phyloP scores from a whole-genome alignment of 306 rosid species.

The Erythrophleum fordii region DNA sequence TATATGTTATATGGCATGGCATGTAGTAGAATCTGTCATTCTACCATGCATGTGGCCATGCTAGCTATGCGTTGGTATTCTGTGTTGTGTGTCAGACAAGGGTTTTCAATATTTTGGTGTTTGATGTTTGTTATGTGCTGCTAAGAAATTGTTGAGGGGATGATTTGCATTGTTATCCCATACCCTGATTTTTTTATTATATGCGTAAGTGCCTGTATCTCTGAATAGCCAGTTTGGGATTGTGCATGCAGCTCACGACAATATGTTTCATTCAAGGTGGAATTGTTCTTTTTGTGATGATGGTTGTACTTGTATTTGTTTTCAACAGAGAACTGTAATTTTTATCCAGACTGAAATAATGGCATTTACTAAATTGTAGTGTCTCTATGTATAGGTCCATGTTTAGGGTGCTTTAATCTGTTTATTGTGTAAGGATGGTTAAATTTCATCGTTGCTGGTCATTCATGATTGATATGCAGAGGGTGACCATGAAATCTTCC shows the following conservation, averaged over 20 bases:
- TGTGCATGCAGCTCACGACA: not conserved
- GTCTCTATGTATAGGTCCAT: not conserved
- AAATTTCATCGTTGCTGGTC: not conserved
- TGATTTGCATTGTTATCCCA: constrained; percentile 1
- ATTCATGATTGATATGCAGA: not conserved
- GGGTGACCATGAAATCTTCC: not conserved
- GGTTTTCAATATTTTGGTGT: not conserved
- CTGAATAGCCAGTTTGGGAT: not conserved
- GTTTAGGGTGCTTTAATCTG: not conserved
- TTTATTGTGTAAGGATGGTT: not conserved
- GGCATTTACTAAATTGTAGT: not conserved
- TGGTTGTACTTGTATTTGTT: not conserved
- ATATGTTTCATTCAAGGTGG: not conserved
- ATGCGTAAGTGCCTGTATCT: not conserved
- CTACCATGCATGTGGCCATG: not conserved
- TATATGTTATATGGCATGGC: constrained; percentile 13
- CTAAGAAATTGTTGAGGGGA: not conserved
- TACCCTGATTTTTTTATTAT: not conserved
- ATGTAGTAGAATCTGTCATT: constrained; percentile 13
- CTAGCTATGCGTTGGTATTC: not conserved
- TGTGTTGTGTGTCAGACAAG: not conserved
- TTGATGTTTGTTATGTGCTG: not conserved
- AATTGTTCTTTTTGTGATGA: not conserved
- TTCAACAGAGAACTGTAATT: not conserved
- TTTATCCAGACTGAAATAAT: not conserved